Evolutionary conservation across 1,284 basidiomycete species (phyloP).

Genomic region (Meira miltonrushii): DNA sequence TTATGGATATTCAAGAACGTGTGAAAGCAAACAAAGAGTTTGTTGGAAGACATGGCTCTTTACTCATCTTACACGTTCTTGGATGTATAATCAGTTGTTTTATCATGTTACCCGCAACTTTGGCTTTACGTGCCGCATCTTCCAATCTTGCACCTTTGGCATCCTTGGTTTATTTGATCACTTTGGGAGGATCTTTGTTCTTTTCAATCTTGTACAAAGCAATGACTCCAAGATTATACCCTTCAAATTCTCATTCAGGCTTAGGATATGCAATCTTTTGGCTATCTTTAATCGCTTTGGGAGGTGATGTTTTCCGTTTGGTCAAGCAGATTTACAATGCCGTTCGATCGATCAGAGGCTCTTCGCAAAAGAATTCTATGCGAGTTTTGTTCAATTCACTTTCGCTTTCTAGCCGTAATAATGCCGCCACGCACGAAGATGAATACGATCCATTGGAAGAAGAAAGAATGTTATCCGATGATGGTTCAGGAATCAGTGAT

Average conservation of each 20-base stretch:
- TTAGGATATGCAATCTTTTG: conserved; percentile 35
- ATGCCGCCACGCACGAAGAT: conserved; percentile 6
- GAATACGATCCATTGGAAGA: conserved; percentile 8
- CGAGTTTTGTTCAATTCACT: conserved; percentile 1
- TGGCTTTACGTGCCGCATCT: conserved; percentile 35
- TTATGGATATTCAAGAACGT: conserved; percentile 25
- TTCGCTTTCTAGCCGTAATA: background rate
- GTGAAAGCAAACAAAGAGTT: conserved; percentile 15
- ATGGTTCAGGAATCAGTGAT: background rate
- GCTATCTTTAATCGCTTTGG: conserved; percentile 35
- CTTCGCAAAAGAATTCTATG: conserved; percentile 2
- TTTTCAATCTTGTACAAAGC: conserved; percentile 43
- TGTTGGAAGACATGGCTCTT: conserved; percentile 23
- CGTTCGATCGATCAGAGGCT: background rate
- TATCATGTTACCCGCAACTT: conserved; percentile 18
- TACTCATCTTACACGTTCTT: conserved; percentile 25
- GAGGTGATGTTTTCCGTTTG: conserved; percentile 27
- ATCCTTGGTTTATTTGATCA: conserved; percentile 31
- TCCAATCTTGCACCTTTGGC: conserved; percentile 35
- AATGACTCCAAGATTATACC: conserved; percentile 38
- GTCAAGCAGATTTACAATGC: conserved; percentile 16
- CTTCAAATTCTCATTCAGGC: conserved; percentile 34
- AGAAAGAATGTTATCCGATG: conserved; percentile 7
- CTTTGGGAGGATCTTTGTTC: conserved; percentile 29
- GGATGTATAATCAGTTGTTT: conserved; percentile 40